These are phyloP conservation scores for Hypoxylon rickii DNA, from an alignment of 495 filamentous ascomycete genomes.

Conservation along the genomic window DNA sequence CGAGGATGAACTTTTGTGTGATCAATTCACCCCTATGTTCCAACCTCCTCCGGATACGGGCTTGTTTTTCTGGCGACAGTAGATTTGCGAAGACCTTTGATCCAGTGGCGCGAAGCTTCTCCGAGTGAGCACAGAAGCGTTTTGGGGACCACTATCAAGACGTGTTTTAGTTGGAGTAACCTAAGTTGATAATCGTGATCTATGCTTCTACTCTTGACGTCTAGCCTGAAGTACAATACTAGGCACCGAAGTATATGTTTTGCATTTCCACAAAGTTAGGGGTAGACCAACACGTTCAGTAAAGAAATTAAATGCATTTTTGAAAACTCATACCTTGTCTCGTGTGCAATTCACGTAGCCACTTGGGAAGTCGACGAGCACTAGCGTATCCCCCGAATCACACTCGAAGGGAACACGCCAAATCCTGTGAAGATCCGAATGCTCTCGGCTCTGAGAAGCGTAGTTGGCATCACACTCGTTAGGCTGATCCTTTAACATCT, in stretches of 20 bases:
- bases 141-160: slow-evolving; percentile 36
- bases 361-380: slow-evolving; percentile 56
- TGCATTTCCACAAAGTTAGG: too few species aligned
- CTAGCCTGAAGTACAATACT: too few species aligned
- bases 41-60: slow-evolving; percentile 10
- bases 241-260: too few species aligned
- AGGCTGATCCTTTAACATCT: slow-evolving; percentile 16
- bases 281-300: too few species aligned
- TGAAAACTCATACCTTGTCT: slow-evolving; percentile 29
- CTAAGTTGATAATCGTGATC: too few species aligned
- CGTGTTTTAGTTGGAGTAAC: slow-evolving; percentile 2
- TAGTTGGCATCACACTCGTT: slow-evolving; percentile 1
- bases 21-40: neutral
- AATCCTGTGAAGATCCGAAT: slow-evolving; percentile 12
- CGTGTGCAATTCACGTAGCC: slow-evolving; percentile 32
- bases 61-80: slow-evolving; percentile 50
- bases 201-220: too few species aligned
- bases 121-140: slow-evolving; percentile 50
- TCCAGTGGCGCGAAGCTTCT: slow-evolving; percentile 49
- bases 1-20: slow-evolving; percentile 54
- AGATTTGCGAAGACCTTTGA: slow-evolving; percentile 56
- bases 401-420: slow-evolving; percentile 40
- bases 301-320: too few species aligned
- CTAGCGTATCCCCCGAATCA: slow-evolving; percentile 55
- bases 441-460: slow-evolving; percentile 18